phyloP scores from a whole-genome alignment of 768 basidiomycete species.

The Tricholoma flavovirens region DNA sequence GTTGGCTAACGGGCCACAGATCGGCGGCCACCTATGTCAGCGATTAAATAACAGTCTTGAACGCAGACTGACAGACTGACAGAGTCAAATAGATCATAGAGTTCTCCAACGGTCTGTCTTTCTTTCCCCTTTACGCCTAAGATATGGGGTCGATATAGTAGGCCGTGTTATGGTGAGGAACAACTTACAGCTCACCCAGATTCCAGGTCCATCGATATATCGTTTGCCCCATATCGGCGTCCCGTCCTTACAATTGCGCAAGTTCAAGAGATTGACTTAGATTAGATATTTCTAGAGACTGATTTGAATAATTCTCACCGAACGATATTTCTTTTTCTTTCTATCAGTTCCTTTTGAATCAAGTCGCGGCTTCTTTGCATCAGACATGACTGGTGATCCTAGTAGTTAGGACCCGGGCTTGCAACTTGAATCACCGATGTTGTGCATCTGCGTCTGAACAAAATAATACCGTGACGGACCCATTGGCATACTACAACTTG shows the following conservation, averaged over 20 bases:
- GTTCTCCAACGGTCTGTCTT: slow-evolving; percentile 67
- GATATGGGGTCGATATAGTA: not conserved
- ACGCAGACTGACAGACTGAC: slow-evolving; percentile 34
- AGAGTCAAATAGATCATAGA: slow-evolving; percentile 73
- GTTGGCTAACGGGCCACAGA: slow-evolving; percentile 53
- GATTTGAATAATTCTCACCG: slow-evolving; percentile 31
- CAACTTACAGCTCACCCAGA: slow-evolving; percentile 73
- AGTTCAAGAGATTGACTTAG: no score
- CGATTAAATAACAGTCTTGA: not conserved
- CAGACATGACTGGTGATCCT: not conserved
- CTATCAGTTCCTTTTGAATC: slow-evolving; percentile 10
- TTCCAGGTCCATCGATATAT: slow-evolving; percentile 70
- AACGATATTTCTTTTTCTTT: slow-evolving; percentile 46
- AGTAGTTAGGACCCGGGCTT: no score
- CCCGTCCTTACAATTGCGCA: slow-evolving; percentile 69
- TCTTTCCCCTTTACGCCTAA: slow-evolving; percentile 75
- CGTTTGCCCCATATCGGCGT: slow-evolving; percentile 61
- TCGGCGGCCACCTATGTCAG: slow-evolving; percentile 56
- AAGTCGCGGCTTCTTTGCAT: not conserved
- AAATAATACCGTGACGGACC: not conserved
- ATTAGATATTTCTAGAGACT: not conserved
- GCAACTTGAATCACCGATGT: not conserved
- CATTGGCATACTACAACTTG: no score
- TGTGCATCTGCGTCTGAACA: not conserved
- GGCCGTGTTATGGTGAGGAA: not conserved